Evolutionary conservation across 2,329 filamentous ascomycete genomes (phyloP), one percentile per base, ranked within the genome.

Genomic region (Cladosporium sp.): DNA sequence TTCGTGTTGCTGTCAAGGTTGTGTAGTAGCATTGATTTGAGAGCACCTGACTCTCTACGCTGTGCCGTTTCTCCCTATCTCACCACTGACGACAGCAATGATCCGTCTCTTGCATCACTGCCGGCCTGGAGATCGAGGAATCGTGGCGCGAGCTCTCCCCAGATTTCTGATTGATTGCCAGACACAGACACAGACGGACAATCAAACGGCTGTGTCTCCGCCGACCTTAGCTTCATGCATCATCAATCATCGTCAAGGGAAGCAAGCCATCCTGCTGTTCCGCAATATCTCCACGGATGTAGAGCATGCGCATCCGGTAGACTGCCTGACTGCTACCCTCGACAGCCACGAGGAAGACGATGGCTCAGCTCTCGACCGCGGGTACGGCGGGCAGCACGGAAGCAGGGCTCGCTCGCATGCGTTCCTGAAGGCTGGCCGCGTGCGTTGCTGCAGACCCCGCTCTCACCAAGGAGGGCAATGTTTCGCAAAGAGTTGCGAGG

Each of bases 71-170:
- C 28, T 38, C 32, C 12, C 34, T 28, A 34, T n/a, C 24, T 24
- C 24, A 24, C 2, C 34, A 38, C 30, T 34, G n/a, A 58, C 32
- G 32, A 41, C 32, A 41, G 55, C 28, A 21, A 51, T 61, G 41
- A 61, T 49, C 59, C 38, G 10, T 34, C n/a, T 30, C 32, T 63
- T 55, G 24, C 60, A 55, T 63, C 60, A 63, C 60, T 28, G 47
- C 44, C 38, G 58, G 38, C 38, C 28, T 32, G 11, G 14, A 11
- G 41, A 26, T 18, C 8, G 18, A 21, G n/a, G n/a, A 18, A 54
- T 41, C 32, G 59, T 62, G 59, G 59, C 59, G 59, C 60, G 44
- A 63, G 60, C 60, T 63, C 38, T 63, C 60, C 60, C 60, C 60
- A 63, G 44, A 63, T 21, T 62, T 2, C 6, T n/a, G 21, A n/a